Percentiles rank a stretch among this genome's conserved stretches.
phyloP scores from a whole-genome alignment of 306 rosid genomes.

The Quillaja saponaria region DNA sequence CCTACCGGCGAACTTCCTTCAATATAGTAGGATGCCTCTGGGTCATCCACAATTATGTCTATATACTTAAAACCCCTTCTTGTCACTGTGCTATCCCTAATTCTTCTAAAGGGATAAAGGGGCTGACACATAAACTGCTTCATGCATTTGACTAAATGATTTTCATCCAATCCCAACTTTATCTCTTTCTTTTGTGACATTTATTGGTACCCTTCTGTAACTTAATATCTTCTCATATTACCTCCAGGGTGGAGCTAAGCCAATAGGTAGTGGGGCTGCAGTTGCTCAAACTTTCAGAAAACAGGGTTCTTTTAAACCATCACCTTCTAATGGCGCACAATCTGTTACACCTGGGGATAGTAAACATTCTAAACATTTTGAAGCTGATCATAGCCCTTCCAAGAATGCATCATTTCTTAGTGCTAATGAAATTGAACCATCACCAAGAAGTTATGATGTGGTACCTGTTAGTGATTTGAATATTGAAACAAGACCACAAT shows the following conservation, averaged over 20 bases:
- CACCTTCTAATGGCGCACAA: constrained; percentile 34
- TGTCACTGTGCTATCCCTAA: not conserved
- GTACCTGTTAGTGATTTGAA: constrained; percentile 30
- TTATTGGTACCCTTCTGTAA: too few species aligned
- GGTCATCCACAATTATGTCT: too few species aligned
- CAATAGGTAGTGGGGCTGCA: constrained; percentile 42
- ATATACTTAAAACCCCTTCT: too few species aligned
- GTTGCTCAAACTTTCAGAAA: constrained; percentile 44
- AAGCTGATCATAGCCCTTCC: constrained; percentile 42
- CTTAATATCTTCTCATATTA: not conserved
- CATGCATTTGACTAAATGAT: not conserved
- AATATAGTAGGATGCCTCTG: too few species aligned
- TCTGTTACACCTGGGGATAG: constrained; percentile 29
- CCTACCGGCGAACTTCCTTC: too few species aligned
- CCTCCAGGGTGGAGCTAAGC: constrained; percentile 74
- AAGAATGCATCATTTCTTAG: constrained; percentile 29
- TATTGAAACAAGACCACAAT: constrained; percentile 46
- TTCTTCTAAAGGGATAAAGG: too few species aligned
- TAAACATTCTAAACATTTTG: constrained; percentile 44
- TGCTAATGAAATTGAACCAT: constrained; percentile 58
- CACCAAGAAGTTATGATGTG: constrained; percentile 33
- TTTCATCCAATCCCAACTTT: not conserved
- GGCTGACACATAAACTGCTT: not conserved
- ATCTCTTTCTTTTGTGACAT: not conserved
- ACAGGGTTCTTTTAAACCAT: constrained; percentile 36